These are phyloP conservation scores for Mycosphaerella sp. DNA, from an alignment of 2,329 filamentous ascomycete species.

Conservation along the genomic window DNA sequence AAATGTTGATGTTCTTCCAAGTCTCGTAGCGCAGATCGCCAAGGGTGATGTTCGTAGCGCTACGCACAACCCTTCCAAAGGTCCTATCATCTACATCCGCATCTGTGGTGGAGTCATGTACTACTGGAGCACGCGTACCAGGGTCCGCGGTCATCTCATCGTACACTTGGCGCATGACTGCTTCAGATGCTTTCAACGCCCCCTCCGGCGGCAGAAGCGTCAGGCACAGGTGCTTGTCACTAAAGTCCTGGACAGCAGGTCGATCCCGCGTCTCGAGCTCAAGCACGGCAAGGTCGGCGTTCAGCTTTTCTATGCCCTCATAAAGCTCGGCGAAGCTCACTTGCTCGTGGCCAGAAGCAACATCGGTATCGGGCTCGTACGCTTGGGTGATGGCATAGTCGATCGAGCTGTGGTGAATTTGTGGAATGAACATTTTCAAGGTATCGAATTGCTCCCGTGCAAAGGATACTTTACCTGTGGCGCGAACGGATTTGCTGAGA, in stretches of 20 bases:
- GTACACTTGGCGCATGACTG: conserved; percentile 37
- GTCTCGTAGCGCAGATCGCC: conserved; percentile 45
- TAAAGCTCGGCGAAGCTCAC: conserved; percentile 7
- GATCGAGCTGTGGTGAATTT: conserved; percentile 2
- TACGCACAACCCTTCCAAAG: background rate
- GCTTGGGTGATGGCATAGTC: conserved; percentile 12
- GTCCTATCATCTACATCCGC: background rate
- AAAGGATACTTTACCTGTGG: conserved; percentile 16
- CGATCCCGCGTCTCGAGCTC: conserved; percentile 18
- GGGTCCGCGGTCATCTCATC: conserved; percentile 41
- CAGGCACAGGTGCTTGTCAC: conserved; percentile 34
- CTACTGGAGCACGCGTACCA: background rate
- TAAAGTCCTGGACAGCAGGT: conserved; percentile 32
- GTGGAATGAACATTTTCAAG: conserved; percentile 9
- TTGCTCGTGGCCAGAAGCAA: background rate
- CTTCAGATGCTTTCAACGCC: conserved; percentile 19
- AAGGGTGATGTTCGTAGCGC: conserved; percentile 33
- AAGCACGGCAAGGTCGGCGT: conserved; percentile 24
- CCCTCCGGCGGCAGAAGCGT: conserved; percentile 27
- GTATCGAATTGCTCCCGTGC: conserved; percentile 20
- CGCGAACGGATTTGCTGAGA: conserved; percentile 25
- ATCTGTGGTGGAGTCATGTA: background rate
- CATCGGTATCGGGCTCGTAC: background rate
- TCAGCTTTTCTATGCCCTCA: conserved; percentile 16
- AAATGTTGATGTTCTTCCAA: conserved; percentile 44